A percentile compares a stretch with the other conserved stretches of the same genome.
phyloP scores from a whole-genome alignment of 352 stramenopile species.

The Globisporangium recalcitrans region DNA sequence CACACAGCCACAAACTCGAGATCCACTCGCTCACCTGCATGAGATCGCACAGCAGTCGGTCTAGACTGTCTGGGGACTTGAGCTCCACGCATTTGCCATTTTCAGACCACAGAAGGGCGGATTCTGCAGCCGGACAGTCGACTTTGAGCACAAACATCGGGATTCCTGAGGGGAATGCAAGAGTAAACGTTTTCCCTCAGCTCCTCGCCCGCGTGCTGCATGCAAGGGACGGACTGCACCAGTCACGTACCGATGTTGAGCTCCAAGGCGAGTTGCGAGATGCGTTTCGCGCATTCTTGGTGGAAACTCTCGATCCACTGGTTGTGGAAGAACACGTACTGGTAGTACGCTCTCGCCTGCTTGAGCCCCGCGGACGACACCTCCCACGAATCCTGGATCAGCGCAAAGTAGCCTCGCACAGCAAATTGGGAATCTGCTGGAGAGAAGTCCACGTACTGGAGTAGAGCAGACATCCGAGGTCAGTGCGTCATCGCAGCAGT shows the following conservation, averaged over 20 bases:
- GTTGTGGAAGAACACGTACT: constrained; percentile 64
- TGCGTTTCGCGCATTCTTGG: constrained; percentile 33
- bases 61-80: constrained; percentile 32
- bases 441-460: constrained; percentile 34
- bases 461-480: background rate
- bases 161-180: constrained; percentile 31
- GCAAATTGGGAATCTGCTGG: constrained; percentile 23
- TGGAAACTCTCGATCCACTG: constrained; percentile 58
- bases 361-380: constrained; percentile 32
- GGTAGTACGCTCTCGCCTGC: constrained; percentile 67
- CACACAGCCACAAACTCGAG: background rate
- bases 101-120: constrained; percentile 26
- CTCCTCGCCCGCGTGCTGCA: no score
- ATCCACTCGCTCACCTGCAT: constrained; percentile 27
- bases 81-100: constrained; percentile 28
- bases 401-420: constrained; percentile 47
- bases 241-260: constrained; percentile 5
- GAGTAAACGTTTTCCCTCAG: no score
- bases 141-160: constrained; percentile 78
- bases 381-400: constrained; percentile 37
- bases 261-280: constrained; percentile 27
- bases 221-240: no score
- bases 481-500: no score
- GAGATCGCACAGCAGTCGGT: constrained; percentile 35
- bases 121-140: constrained; percentile 22